Conservation (phyloP, 2,329 filamentous ascomycete species). For the Botryosphaeria dothidea region DNA sequence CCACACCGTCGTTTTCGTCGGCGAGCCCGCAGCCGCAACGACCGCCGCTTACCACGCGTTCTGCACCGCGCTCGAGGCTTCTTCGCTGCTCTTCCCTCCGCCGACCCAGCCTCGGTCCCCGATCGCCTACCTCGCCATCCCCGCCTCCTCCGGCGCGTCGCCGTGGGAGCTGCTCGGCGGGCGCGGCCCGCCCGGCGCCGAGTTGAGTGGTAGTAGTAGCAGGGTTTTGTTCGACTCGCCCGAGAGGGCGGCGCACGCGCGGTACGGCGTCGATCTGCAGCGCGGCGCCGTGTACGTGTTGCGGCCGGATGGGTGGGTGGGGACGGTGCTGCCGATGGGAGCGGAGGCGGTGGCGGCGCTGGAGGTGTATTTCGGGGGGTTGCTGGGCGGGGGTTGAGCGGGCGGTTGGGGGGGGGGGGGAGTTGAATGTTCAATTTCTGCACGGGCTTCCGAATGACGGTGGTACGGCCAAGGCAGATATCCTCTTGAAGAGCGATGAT, state of each 20-base stretch:
- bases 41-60: slow-evolving; percentile 22
- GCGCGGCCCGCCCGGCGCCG: neutral
- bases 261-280: no score
- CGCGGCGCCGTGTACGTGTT: no score
- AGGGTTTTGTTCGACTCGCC: neutral
- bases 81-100: neutral
- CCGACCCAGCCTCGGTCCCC: neutral
- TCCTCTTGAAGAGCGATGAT: no score
- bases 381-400: no score
- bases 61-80: slow-evolving; percentile 28
- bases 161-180: neutral
- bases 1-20: slow-evolving; percentile 45
- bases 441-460: no score
- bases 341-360: no score
- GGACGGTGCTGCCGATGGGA: no score
- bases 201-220: neutral
- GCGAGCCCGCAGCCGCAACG: slow-evolving; percentile 29
- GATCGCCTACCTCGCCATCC: neutral
- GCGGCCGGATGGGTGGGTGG: no score
- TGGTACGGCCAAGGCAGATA: no score
- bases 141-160: neutral
- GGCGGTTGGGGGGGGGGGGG: no score
- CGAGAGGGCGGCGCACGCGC: neutral
- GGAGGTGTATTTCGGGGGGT: no score
- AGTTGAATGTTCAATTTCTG: no score